These are phyloP conservation scores for Zygosaccharomyces bailii DNA, from an alignment of 805 yeast genomes.

Conservation along the genomic window DNA sequence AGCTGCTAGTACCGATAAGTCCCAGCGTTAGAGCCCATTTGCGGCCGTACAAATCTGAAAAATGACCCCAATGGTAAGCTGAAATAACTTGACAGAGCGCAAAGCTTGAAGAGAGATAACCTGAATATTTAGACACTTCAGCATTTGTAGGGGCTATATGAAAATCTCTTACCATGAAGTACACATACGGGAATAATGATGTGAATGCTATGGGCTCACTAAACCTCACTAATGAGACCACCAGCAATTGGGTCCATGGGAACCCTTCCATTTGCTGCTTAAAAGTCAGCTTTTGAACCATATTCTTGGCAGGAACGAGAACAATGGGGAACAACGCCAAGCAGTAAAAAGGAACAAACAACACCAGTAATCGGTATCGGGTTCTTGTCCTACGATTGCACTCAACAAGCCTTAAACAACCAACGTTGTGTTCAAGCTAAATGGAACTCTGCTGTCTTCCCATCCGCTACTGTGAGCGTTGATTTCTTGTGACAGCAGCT, in stretches of 20 bases:
- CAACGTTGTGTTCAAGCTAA: constrained; percentile 23
- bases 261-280: constrained; percentile 53
- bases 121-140: constrained; percentile 58
- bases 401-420: constrained; percentile 34
- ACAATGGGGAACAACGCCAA: constrained; percentile 2
- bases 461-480: constrained; percentile 19
- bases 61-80: constrained; percentile 58
- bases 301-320: not conserved
- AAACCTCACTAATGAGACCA: constrained; percentile 46
- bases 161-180: constrained; percentile 60
- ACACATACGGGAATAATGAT: constrained; percentile 60
- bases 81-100: constrained; percentile 58
- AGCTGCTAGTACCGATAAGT: constrained; percentile 47
- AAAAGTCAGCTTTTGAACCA: constrained; percentile 33
- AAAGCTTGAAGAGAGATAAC: constrained; percentile 59
- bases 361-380: constrained; percentile 38
- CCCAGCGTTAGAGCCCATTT: constrained; percentile 53
- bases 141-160: constrained; percentile 47
- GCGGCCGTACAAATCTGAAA: constrained; percentile 54
- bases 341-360: constrained; percentile 21
- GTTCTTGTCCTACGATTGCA: constrained; percentile 39
- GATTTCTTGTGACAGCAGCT: constrained; percentile 35
- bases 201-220: constrained; percentile 64
- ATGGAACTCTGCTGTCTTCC: constrained; percentile 35
- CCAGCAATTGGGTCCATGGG: constrained; percentile 48